Percentiles rank a stretch among this genome's conserved stretches.
These are phyloP conservation scores for Phytophthora pistaciae DNA, from an alignment of 352 stramenopile genomes.

Conservation along the genomic window DNA sequence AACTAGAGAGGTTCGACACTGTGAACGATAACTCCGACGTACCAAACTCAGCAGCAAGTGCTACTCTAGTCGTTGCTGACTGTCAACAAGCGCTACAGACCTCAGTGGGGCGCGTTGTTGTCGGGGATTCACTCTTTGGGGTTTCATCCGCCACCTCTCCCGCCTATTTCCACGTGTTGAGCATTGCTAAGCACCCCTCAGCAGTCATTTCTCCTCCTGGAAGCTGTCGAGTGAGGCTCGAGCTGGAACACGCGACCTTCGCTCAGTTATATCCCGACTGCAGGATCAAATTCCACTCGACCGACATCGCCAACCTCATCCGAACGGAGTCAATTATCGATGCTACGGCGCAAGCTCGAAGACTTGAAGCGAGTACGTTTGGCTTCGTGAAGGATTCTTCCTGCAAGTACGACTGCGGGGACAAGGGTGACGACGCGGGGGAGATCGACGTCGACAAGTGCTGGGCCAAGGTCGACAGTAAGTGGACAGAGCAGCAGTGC, in stretches of 20 bases:
- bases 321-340: conserved; percentile 12
- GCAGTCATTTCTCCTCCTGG: neutral
- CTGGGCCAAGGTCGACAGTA: conserved; percentile 19
- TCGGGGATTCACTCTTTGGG: conserved; percentile 20
- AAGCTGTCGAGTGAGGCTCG: conserved; percentile 17
- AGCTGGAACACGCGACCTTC: conserved; percentile 25
- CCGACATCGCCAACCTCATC: conserved; percentile 28
- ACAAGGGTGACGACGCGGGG: conserved; percentile 1
- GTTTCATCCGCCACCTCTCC: neutral
- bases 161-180: conserved; percentile 26
- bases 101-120: conserved; percentile 14
- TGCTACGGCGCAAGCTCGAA: neutral
- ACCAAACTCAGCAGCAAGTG: neutral
- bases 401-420: conserved; percentile 29
- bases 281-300: conserved; percentile 31
- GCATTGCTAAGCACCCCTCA: neutral
- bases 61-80: conserved; percentile 1
- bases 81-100: conserved; percentile 3
- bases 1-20: conserved; percentile 7
- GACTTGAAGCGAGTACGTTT: conserved; percentile 26
- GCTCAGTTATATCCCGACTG: conserved; percentile 32
- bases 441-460: conserved; percentile 35
- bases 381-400: conserved; percentile 27
- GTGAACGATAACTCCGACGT: neutral
- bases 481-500: conserved; percentile 24